Evolutionary conservation across 23 red algal genomes (phyloP), one percentile per base, ranked within the genome.

Genomic region (Cyanidioschyzon merolae): DNA sequence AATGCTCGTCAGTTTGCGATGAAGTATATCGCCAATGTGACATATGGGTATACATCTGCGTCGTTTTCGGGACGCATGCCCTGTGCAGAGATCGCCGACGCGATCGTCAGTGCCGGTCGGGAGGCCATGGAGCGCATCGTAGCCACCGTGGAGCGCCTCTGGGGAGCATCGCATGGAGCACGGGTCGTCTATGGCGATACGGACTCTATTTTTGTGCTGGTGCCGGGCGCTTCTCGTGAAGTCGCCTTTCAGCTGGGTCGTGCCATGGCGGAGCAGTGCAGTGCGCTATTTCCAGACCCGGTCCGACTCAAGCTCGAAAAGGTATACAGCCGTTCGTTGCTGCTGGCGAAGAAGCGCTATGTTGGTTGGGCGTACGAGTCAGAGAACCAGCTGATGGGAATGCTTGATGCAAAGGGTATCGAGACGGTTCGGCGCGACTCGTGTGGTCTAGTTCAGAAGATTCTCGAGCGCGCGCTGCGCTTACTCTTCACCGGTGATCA

Each of bases 1-100:
- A 98, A 98, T 80, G 84, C 94, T 16, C 77, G 89, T 36, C 94
- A 98, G 74, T 98, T 98, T 84, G 94, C 79, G 0, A 58, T 91
- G 31, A 98, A 98, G 84, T 88, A 90, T 79, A 91, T 98, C 77
- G 94, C 94, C 45, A 98, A 98, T 38, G 94, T 98, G 16, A 98
- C 94, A 17, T 98, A 98, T 68, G 94, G 94, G 25, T 98, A 91
- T 79, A 83, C 94, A 1, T 77, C 82, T 24, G 94, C 94, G 7
- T 85, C 88, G 36, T 91, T 98, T 67, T 89, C 84, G 2, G 94
- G 94, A 40, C 85, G 94, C 41, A 98, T 98, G 94, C 94, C 94
- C 51, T 91, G 94, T 68, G 79, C 88, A 36, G 88, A 84, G 38
- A 79, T 98, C 59, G 94, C 94, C 41, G 94, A 98, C 58, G 82